These are phyloP conservation scores for Prunus persica DNA, from an alignment of 306 rosid genomes.

Conservation along the genomic window Prunus_persica_NCBIv2 NC_034014.1:25131001-25131500, in stretches of 20 bases:
- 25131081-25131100: conserved; percentile 78
- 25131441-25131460: background rate
- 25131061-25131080: background rate
- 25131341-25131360: too few relatives aligned
- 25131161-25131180: conserved; percentile 80
- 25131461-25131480: background rate
- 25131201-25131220: conserved; percentile 56
- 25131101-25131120: conserved; percentile 66
- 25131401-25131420: background rate
- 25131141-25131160: conserved; percentile 47
- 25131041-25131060: background rate
- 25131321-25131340: too few relatives aligned
- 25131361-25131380: too few relatives aligned
- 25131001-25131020: background rate
- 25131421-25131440: background rate
- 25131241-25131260: conserved; percentile 76
- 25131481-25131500: too few relatives aligned
- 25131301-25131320: background rate
- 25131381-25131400: too few relatives aligned
- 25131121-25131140: conserved; percentile 64
- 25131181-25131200: conserved; percentile 77
- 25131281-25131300: background rate
- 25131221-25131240: conserved; percentile 98
- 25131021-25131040: background rate
- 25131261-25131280: conserved; percentile 65